Evolutionary conservation across 2,329 filamentous ascomycete species (phyloP).

Genomic region (Diaporthe helianthi): DNA sequence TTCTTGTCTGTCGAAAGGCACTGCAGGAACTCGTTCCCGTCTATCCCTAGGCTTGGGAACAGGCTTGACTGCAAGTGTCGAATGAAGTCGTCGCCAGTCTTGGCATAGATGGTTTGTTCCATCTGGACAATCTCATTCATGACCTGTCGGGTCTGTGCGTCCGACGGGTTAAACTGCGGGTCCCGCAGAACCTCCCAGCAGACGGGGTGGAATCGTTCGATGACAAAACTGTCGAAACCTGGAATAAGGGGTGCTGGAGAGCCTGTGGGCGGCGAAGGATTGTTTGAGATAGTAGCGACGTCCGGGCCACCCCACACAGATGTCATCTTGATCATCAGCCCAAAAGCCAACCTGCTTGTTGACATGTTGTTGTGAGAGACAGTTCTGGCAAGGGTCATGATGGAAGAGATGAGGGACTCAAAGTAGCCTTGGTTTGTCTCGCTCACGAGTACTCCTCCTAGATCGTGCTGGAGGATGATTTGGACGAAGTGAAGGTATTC

Average conservation of each 20-base stretch:
- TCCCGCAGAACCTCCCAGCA: constrained; percentile 90
- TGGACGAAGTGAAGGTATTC: constrained; percentile 96
- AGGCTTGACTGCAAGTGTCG: constrained; percentile 69
- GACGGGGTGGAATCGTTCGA: constrained; percentile 84
- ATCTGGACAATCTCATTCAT: constrained; percentile 86
- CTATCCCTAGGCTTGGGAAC: constrained; percentile 69
- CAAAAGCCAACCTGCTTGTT: constrained; percentile 76
- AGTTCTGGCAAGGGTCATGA: constrained; percentile 84
- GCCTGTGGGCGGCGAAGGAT: constrained; percentile 56
- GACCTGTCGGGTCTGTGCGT: constrained; percentile 88
- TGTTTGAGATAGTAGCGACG: constrained; percentile 63
- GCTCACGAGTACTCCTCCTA: constrained; percentile 88
- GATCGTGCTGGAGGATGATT: constrained; percentile 88
- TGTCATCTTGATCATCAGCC: constrained; percentile 82
- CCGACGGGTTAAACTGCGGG: constrained; percentile 78
- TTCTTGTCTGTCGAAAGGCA: constrained; percentile 68
- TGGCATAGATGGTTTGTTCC: constrained; percentile 88
- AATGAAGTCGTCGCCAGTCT: constrained; percentile 85
- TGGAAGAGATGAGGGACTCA: constrained; percentile 83
- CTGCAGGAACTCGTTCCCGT: constrained; percentile 65
- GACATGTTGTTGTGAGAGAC: constrained; percentile 66
- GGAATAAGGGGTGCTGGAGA: constrained; percentile 70
- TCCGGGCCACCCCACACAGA: constrained; percentile 91
- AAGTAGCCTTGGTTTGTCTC: constrained; percentile 90
- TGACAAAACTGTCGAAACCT: constrained; percentile 91